A percentile compares a stretch with the other conserved stretches of the same genome.
Conservation (phyloP, 2,329 filamentous ascomycete species). For the Fusarium sp. region DNA sequence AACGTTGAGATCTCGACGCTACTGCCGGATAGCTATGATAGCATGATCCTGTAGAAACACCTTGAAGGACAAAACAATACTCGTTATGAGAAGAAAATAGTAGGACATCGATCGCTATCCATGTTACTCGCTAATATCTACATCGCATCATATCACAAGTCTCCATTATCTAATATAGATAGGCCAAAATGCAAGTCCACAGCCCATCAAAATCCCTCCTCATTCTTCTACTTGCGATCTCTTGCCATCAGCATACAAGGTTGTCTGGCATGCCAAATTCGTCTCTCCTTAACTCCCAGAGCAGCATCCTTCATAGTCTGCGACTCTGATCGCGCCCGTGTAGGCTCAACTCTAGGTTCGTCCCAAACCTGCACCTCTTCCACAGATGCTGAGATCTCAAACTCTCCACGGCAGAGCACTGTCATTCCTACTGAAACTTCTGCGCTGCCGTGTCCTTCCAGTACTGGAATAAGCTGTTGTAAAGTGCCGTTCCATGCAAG, state of each 20-base stretch:
- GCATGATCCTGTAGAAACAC: not conserved
- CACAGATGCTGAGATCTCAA: conserved; percentile 82
- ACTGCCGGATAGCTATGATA: not conserved
- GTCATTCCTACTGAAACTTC: conserved; percentile 77
- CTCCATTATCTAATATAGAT: conserved; percentile 21
- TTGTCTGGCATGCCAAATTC: conserved; percentile 73
- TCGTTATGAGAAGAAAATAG: not conserved
- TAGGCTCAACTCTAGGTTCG: conserved; percentile 47
- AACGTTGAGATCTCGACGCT: conserved; percentile 1
- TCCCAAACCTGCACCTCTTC: conserved; percentile 78
- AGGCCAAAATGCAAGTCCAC: conserved; percentile 1
- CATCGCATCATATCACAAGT: conserved; percentile 14
- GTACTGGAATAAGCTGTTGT: conserved; percentile 76
- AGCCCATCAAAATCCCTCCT: conserved; percentile 16
- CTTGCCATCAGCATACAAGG: conserved; percentile 66
- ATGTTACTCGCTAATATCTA: conserved; percentile 24
- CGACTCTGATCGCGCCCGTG: conserved; percentile 63
- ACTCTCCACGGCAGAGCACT: conserved; percentile 81
- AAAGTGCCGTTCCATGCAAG: conserved; percentile 87
- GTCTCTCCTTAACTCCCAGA: conserved; percentile 69
- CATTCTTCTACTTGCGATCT: conserved; percentile 53
- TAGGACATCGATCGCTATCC: conserved; percentile 27
- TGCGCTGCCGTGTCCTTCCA: conserved; percentile 69
- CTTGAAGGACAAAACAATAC: not conserved
- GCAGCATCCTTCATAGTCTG: conserved; percentile 69